Percentiles rank a stretch among this genome's conserved stretches.
Evolutionary conservation across 2,329 filamentous ascomycete genomes (phyloP).

Genomic region (Anthostomella pinea): DNA sequence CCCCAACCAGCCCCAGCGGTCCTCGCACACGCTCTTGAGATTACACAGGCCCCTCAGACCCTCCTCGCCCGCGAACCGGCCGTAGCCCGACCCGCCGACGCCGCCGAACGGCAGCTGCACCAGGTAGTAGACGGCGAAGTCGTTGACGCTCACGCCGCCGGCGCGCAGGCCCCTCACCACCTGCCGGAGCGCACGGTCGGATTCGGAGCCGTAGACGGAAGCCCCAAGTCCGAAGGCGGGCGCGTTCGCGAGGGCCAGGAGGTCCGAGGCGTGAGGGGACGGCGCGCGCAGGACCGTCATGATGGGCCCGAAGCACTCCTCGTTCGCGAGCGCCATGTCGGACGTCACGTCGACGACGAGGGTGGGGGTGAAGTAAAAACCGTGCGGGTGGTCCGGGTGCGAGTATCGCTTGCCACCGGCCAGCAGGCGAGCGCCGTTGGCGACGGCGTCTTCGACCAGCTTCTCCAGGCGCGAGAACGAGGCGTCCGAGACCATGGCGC

Average conservation of each 20-base stretch:
- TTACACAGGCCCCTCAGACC: slow-evolving; percentile 84
- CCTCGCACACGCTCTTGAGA: slow-evolving; percentile 79
- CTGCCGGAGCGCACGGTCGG: slow-evolving; percentile 55
- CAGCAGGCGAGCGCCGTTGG: slow-evolving; percentile 74
- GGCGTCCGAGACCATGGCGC: slow-evolving; percentile 81
- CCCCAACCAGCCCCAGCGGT: slow-evolving; percentile 62
- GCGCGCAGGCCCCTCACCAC: slow-evolving; percentile 69
- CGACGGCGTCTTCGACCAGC: slow-evolving; percentile 74
- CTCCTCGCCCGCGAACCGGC: slow-evolving; percentile 87
- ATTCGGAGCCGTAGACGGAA: slow-evolving; percentile 75
- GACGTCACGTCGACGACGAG: slow-evolving; percentile 86
- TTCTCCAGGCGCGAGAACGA: slow-evolving; percentile 73
- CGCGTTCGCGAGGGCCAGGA: slow-evolving; percentile 78
- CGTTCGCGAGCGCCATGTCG: slow-evolving; percentile 81
- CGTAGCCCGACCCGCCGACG: slow-evolving; percentile 85
- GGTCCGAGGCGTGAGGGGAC: slow-evolving; percentile 56
- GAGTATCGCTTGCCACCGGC: slow-evolving; percentile 69
- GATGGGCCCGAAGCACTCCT: slow-evolving; percentile 90
- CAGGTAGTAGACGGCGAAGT: slow-evolving; percentile 91
- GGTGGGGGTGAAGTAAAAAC: slow-evolving; percentile 91
- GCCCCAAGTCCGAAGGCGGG: slow-evolving; percentile 84
- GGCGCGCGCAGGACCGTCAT: slow-evolving; percentile 78
- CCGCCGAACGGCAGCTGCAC: slow-evolving; percentile 94
- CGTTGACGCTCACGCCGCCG: slow-evolving; percentile 93
- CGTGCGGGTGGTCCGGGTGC: slow-evolving; percentile 72